phyloP scores from a whole-genome alignment of 192 early-diverging fungal species.

The Backusella tuberculispora region DNA sequence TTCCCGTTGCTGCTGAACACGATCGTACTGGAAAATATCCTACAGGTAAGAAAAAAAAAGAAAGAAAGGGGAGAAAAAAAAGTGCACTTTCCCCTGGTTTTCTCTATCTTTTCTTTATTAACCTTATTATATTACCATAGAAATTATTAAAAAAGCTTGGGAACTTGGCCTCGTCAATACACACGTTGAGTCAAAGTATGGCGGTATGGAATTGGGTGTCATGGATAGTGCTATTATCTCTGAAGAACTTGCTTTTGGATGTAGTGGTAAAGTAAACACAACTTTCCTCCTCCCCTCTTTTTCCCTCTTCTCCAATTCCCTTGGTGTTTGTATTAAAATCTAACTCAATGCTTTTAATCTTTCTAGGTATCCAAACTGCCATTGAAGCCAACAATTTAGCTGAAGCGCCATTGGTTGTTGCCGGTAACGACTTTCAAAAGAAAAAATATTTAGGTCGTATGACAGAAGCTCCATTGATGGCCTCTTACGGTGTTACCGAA shows the following conservation, averaged over 20 bases:
- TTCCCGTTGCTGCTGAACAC: conserved; percentile 90
- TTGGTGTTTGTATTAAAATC: not conserved
- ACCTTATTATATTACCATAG: conserved; percentile 31
- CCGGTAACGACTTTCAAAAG: conserved; percentile 88
- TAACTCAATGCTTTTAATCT: not conserved
- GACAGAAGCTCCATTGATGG: conserved; percentile 95
- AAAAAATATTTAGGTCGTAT: conserved; percentile 97
- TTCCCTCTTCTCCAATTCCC: not conserved
- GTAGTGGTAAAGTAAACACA: conserved; percentile 50
- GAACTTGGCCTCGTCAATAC: conserved; percentile 92
- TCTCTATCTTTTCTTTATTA: not conserved
- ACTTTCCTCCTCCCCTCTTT: too few species aligned
- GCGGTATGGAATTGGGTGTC: conserved; percentile 88
- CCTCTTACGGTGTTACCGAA: conserved; percentile 89
- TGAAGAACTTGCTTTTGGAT: conserved; percentile 93
- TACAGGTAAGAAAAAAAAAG: conserved; percentile 27
- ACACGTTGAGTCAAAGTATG: conserved; percentile 84
- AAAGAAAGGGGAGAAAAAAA: not conserved
- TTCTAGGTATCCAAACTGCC: conserved; percentile 88
- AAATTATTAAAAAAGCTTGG: conserved; percentile 88
- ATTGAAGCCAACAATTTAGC: conserved; percentile 96
- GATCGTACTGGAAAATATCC: conserved; percentile 96
- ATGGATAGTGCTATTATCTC: conserved; percentile 85
- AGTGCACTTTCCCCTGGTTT: not conserved
- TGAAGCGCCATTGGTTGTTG: conserved; percentile 87